Conservation (phyloP, 768 basidiomycete genomes). For the Suillus subalutaceus region DNA sequence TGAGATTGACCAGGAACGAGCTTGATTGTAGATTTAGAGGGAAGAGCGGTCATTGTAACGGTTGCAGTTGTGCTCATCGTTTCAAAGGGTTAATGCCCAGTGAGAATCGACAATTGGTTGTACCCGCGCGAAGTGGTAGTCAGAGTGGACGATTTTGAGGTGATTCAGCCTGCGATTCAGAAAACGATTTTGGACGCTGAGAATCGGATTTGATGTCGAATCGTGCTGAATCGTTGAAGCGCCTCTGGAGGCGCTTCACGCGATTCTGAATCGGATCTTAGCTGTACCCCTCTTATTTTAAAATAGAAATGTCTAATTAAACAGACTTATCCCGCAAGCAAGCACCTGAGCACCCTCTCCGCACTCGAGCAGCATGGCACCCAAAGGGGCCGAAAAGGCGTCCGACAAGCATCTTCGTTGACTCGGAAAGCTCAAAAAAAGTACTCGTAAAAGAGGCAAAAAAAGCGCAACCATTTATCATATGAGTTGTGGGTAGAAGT, state of each 20-base stretch:
- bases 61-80: too few species aligned
- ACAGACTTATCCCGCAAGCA: not conserved
- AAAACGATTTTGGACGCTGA: not conserved
- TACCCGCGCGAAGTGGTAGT: too few species aligned
- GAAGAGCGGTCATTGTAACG: too few species aligned
- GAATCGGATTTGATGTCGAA: not conserved
- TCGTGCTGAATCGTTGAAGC: not conserved
- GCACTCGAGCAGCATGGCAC: not conserved
- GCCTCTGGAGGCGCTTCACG: not conserved
- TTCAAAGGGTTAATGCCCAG: too few species aligned
- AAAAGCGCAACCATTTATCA: too few species aligned
- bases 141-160: too few species aligned
- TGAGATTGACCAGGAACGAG: too few species aligned
- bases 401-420: not conserved
- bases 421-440: not conserved
- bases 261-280: not conserved
- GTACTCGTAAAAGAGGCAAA: too few species aligned
- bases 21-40: too few species aligned
- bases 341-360: not conserved
- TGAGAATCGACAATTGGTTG: too few species aligned
- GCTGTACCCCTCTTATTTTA: not conserved
- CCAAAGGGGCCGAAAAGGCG: not conserved
- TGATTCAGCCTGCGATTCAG: not conserved
- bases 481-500: too few species aligned
- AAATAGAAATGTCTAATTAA: conserved; percentile 3